phyloP scores from a whole-genome alignment of 106 monocot species.

The Phalaenopsis equestris region DNA sequence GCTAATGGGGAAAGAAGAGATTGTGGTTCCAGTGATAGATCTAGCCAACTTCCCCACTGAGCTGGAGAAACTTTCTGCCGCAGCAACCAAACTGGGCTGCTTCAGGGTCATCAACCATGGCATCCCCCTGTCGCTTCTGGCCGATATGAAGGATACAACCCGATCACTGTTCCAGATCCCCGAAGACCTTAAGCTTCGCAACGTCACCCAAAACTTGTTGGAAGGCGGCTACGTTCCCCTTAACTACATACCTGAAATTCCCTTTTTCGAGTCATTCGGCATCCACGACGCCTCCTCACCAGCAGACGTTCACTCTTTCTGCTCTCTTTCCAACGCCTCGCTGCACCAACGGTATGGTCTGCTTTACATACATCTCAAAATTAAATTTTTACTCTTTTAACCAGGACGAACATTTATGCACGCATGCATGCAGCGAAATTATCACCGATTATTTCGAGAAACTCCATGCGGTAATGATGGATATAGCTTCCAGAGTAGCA shows the following conservation, averaged over 20 bases:
- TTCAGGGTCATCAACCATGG: conserved; percentile 44
- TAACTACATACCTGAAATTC: background rate
- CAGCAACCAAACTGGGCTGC: conserved; percentile 29
- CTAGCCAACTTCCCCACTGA: conserved; percentile 13
- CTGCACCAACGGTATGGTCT: conserved; percentile 17
- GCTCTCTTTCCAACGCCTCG: conserved; percentile 30
- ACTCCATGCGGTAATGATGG: conserved; percentile 22
- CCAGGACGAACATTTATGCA: background rate
- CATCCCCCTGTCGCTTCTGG: conserved; percentile 24
- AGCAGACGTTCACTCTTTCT: conserved; percentile 39
- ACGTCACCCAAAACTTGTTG: background rate
- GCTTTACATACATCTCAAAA: background rate
- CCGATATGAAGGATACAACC: conserved; percentile 41
- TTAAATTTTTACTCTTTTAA: background rate
- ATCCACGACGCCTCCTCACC: conserved; percentile 33
- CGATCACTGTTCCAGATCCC: conserved; percentile 34
- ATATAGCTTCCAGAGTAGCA: conserved; percentile 34
- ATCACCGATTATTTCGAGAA: conserved; percentile 26
- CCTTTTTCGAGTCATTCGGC: conserved; percentile 37
- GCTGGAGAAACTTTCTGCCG: conserved; percentile 18
- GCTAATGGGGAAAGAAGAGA: too few relatives aligned
- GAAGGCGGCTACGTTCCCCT: background rate
- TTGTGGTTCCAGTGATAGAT: conserved; percentile 14
- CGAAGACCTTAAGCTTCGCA: background rate
- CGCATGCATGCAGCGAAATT: conserved; percentile 19